Conservation (phyloP, 345 rosid species). For the Aquilaria yunnanensis region DNA sequence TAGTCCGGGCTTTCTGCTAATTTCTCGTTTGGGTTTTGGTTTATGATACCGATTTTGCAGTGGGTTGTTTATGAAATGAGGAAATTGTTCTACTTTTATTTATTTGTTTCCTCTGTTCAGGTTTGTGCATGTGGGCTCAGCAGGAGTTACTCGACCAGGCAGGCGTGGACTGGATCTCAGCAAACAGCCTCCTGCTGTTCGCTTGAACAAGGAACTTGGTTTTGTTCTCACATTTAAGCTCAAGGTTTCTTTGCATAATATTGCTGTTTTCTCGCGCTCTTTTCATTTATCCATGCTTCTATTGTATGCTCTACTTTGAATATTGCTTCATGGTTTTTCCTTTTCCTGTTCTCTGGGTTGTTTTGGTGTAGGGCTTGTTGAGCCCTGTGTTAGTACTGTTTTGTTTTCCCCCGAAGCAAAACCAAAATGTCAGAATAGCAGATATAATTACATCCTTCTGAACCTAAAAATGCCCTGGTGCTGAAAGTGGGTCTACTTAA, state of each 20-base stretch:
- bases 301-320: neutral
- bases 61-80: neutral
- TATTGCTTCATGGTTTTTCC: no score
- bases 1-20: neutral
- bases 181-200: slow-evolving; percentile 95
- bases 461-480: no score
- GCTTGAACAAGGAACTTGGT: slow-evolving; percentile 91
- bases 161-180: slow-evolving; percentile 92
- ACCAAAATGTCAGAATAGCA: no score
- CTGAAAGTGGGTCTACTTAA: no score
- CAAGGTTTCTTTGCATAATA: slow-evolving; percentile 41
- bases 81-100: neutral
- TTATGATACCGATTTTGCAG: neutral
- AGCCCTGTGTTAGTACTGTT: no score
- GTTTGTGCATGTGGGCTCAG: slow-evolving; percentile 92
- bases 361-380: no score
- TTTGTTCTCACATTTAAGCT: slow-evolving; percentile 82
- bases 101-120: slow-evolving; percentile 25
- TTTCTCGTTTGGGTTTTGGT: neutral
- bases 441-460: no score
- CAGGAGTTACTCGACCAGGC: slow-evolving; percentile 94
- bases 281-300: neutral
- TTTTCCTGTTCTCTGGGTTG: no score
- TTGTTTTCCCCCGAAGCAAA: no score
- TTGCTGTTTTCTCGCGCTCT: neutral